These are phyloP conservation scores for Quillaja saponaria DNA, from an alignment of 306 rosid species.

Conservation along the genomic window DNA sequence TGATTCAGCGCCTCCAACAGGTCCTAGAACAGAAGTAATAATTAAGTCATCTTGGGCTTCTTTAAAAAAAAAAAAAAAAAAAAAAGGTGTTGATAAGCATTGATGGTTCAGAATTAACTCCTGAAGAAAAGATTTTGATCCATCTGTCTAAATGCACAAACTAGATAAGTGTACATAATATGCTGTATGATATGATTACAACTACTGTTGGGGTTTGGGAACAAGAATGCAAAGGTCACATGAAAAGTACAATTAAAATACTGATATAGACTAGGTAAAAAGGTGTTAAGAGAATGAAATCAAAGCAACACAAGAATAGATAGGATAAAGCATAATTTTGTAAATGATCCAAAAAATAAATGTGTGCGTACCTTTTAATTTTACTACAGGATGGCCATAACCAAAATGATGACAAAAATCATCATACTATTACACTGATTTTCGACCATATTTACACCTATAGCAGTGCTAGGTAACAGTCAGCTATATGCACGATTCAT, in stretches of 20 bases:
- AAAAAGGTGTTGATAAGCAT: background rate
- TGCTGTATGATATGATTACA: too few relatives aligned
- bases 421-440: slow-evolving; percentile 4
- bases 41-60: background rate
- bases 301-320: too few relatives aligned
- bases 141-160: slow-evolving; percentile 18
- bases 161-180: background rate
- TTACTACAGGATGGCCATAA: slow-evolving; percentile 1
- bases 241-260: too few relatives aligned
- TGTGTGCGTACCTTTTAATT: background rate
- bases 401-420: background rate
- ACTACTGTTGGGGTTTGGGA: too few relatives aligned
- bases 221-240: too few relatives aligned
- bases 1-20: slow-evolving; percentile 85
- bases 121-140: slow-evolving; percentile 13
- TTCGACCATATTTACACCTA: background rate
- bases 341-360: too few relatives aligned
- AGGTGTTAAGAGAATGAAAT: too few relatives aligned
- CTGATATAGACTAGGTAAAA: too few relatives aligned
- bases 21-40: slow-evolving; percentile 59
- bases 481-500: background rate
- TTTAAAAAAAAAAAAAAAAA: background rate
- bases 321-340: too few relatives aligned
- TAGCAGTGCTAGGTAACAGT: background rate
- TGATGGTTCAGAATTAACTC: slow-evolving; percentile 2